Evolutionary conservation across 345 rosid genomes (phyloP), one percentile per base, ranked within the genome.

Genomic region (Eucalyptus virginea): DNA sequence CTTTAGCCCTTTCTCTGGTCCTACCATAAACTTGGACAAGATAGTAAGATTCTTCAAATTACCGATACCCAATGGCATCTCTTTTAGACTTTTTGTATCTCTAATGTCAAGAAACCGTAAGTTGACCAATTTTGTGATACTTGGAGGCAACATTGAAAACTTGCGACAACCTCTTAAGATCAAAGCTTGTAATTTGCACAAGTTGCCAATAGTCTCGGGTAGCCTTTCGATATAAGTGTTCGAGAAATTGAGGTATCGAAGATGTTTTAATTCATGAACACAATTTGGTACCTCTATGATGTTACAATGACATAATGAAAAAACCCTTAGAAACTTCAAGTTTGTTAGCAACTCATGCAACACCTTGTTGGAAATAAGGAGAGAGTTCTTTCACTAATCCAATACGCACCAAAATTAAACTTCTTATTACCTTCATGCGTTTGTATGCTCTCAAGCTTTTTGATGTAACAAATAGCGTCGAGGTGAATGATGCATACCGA

Each of bases 121-220:
- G 56, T 10, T 52, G 3, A 52, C 56, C 3, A 52, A 52, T 24
- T 52, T 52, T 52, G 56, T 52, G 24, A 52, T 52, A 52, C 56
- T 0, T 0, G 18, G 1, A 7, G 56, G 56, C 24, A 52, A 19
- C 56, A 1, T 19, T 52, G 24, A 52, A 52, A 52, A 4, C 0
- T 1, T 0, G 19, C 7, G 24, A 52, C 56, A 52, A 19, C 0
- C 56, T 52, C 56, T 19, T 52, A 52, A 52, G 24, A 52, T 52
- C 56, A 52, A 52, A 52, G 56, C 56, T 52, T 52, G 56, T 52
- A 52, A 52, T 52, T 52, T 52, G 24, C 56, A 52, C 24, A 52
- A 52, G 56, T 1, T 1, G 0, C 6, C 62, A 56, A 56, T 10
- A 0, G 62, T 0, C 30, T 56, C 14, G 2, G 14, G 62, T 9